Conservation (phyloP, 257 asterid species). For the Nicotiana paniculata region DNA sequence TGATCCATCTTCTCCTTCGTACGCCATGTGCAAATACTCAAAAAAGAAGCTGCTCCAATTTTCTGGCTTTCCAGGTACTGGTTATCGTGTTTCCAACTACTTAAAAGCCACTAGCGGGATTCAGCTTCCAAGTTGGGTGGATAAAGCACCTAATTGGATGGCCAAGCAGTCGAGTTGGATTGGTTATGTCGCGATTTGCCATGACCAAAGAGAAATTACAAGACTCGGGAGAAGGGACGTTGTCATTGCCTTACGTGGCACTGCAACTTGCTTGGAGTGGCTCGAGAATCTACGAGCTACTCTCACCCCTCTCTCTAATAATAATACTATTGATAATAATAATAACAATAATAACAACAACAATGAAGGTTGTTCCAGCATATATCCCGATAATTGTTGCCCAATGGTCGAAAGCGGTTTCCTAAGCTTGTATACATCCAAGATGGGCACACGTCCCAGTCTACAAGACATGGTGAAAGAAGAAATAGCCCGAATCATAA, state of each 20-base stretch:
- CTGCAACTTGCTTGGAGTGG: slow-evolving; percentile 82
- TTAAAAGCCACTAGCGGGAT: slow-evolving; percentile 60
- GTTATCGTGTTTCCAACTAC: slow-evolving; percentile 55
- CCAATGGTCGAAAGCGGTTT: slow-evolving; percentile 96
- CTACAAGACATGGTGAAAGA: slow-evolving; percentile 42
- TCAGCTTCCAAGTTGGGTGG: slow-evolving; percentile 54
- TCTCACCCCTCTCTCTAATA: slow-evolving; percentile 35
- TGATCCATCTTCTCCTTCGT: slow-evolving; percentile 48
- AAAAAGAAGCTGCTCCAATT: slow-evolving; percentile 29
- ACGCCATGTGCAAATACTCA: slow-evolving; percentile 44
- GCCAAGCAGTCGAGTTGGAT: slow-evolving; percentile 66
- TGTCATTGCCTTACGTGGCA: slow-evolving; percentile 82
- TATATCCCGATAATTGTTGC: background rate
- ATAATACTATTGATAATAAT: background rate
- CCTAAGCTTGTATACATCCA: slow-evolving; percentile 71
- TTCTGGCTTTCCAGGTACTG: slow-evolving; percentile 39
- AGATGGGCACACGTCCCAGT: slow-evolving; percentile 32
- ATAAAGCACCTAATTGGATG: slow-evolving; percentile 50
- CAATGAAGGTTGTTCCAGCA: background rate
- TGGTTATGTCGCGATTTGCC: slow-evolving; percentile 74
- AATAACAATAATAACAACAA: background rate
- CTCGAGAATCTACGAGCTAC: slow-evolving; percentile 76
- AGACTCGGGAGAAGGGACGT: slow-evolving; percentile 87
- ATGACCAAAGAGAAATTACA: slow-evolving; percentile 47
- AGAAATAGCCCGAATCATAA: slow-evolving; percentile 40